Conservation (phyloP, 768 basidiomycete genomes). For the Tricholoma matsutake region DNA sequence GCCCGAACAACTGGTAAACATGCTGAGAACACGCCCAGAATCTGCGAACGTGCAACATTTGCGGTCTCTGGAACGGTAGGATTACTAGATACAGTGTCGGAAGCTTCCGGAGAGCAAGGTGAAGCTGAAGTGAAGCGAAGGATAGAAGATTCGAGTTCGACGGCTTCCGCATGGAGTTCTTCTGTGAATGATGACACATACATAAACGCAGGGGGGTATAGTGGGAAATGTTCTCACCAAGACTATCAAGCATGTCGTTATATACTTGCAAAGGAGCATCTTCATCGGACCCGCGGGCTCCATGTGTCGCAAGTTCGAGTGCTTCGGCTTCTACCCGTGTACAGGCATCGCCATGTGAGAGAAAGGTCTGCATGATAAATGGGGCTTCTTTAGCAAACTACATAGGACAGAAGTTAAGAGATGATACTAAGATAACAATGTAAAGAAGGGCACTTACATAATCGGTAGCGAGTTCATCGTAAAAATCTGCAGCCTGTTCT, state of each 20-base stretch:
- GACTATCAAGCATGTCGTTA: conserved; percentile 38
- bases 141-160: conserved; percentile 25
- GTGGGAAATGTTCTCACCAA: conserved; percentile 33
- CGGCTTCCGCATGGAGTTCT: conserved; percentile 20
- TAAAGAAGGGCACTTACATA: conserved; percentile 25
- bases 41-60: conserved; percentile 34
- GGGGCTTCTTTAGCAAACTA: conserved; percentile 47
- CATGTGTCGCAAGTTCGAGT: conserved; percentile 36
- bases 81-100: neutral
- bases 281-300: conserved; percentile 26
- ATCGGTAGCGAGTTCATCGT: conserved; percentile 40
- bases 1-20: conserved; percentile 47
- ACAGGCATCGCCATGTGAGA: conserved; percentile 44
- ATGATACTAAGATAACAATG: neutral
- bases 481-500: conserved; percentile 41
- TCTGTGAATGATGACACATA: conserved; percentile 11
- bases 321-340: conserved; percentile 40
- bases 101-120: neutral
- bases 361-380: conserved; percentile 45
- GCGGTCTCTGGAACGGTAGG: conserved; percentile 9
- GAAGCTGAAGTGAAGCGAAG: conserved; percentile 16
- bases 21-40: conserved; percentile 40
- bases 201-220: conserved; percentile 20
- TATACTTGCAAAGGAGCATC: conserved; percentile 41
- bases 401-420: neutral